These are phyloP conservation scores for Microstegium vimineum DNA, from an alignment of 176 grass and related monocot genomes.

Conservation along the genomic window DNA sequence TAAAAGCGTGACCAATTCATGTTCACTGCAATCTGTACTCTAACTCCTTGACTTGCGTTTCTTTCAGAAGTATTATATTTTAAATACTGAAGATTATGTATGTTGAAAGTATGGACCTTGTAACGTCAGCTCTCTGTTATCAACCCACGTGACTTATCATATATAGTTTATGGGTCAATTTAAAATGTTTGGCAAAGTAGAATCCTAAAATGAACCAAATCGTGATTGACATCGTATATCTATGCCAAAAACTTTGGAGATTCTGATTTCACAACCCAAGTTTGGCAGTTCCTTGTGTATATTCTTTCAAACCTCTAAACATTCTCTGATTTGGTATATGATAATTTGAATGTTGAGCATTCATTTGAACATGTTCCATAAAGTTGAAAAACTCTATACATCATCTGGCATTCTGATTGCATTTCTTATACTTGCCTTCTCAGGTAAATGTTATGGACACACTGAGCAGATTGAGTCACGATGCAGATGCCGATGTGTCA, in stretches of 20 bases:
- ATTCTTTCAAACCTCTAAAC: background rate
- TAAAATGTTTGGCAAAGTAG: background rate
- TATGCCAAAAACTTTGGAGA: background rate
- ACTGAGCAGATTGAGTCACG: slow-evolving; percentile 97
- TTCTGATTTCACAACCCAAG: background rate
- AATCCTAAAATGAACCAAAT: background rate
- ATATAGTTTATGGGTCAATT: background rate
- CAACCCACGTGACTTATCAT: background rate
- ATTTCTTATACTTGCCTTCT: slow-evolving; percentile 16
- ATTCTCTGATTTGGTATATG: background rate
- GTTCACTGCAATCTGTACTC: background rate
- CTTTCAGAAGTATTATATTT: background rate
- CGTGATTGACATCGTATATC: background rate
- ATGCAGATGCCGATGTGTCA: slow-evolving; percentile 91
- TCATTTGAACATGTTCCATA: background rate
- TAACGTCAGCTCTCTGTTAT: background rate
- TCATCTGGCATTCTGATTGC: background rate
- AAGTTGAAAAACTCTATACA: background rate
- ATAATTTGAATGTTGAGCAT: background rate
- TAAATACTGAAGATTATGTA: background rate
- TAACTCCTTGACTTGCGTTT: too few relatives aligned
- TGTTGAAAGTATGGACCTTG: too few relatives aligned
- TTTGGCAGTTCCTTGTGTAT: background rate
- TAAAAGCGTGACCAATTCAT: background rate
- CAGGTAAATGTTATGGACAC: slow-evolving; percentile 99